Conservation (phyloP, 768 basidiomycete species). For the Boletellus ananiceps region DNA sequence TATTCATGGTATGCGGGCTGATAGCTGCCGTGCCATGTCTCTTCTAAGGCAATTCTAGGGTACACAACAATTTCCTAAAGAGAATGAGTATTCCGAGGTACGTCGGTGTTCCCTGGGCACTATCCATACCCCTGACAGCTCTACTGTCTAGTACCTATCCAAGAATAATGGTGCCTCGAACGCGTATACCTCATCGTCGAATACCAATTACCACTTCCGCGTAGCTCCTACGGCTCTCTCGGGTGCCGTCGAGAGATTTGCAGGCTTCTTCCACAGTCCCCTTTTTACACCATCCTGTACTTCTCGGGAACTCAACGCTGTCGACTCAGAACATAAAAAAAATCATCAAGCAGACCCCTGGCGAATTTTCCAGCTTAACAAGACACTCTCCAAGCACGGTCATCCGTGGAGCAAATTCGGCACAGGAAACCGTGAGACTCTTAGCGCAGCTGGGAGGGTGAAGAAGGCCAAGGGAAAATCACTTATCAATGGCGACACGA, state of each 20-base stretch:
- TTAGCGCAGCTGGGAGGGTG: constrained; percentile 57
- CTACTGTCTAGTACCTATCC: constrained; percentile 51
- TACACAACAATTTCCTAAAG: constrained; percentile 77
- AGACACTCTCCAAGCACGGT: constrained; percentile 71
- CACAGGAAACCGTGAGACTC: constrained; percentile 74
- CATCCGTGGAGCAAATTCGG: constrained; percentile 93
- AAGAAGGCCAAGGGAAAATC: constrained; percentile 48
- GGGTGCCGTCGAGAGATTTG: constrained; percentile 71
- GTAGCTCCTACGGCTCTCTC: constrained; percentile 59
- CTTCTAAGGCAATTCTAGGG: constrained; percentile 43
- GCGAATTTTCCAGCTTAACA: constrained; percentile 94
- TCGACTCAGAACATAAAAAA: constrained; percentile 96
- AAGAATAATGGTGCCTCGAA: constrained; percentile 88
- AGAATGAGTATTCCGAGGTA: constrained; percentile 93
- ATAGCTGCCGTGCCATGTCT: not conserved
- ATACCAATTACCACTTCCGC: constrained; percentile 86
- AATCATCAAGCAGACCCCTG: constrained; percentile 88
- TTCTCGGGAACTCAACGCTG: constrained; percentile 86
- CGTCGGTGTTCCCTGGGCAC: constrained; percentile 4
- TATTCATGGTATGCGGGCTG: constrained; percentile 76
- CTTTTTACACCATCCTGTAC: constrained; percentile 85
- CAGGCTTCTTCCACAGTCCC: constrained; percentile 91
- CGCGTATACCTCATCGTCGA: constrained; percentile 87
- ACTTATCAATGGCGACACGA: constrained; percentile 22
- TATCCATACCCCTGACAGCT: not conserved